Conservation (phyloP, 2,329 filamentous ascomycete genomes). For the Fusarium torulosum region DNA sequence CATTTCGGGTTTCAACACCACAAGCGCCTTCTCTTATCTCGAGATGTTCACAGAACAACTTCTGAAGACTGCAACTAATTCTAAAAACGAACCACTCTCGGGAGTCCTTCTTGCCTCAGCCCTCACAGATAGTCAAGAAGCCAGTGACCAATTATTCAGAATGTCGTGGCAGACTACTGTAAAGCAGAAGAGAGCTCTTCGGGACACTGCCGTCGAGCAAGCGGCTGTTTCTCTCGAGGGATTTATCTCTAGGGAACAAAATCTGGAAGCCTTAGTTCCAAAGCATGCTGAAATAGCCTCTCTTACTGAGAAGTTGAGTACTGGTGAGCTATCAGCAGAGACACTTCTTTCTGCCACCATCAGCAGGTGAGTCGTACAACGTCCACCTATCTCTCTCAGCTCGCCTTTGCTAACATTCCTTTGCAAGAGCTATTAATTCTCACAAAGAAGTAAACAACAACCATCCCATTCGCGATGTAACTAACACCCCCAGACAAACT, state of each 20-base stretch:
- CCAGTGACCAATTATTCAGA: background rate
- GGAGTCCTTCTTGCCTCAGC: too few relatives aligned
- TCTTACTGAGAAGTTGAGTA: background rate
- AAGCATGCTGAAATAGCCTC: background rate
- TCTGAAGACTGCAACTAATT: background rate
- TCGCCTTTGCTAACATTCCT: background rate
- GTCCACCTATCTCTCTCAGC: background rate
- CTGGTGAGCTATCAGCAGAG: background rate
- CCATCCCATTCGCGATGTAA: accelerated
- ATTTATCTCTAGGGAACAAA: background rate
- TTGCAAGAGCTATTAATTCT: background rate
- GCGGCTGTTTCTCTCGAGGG: background rate
- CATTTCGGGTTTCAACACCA: background rate
- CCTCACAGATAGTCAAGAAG: too few relatives aligned
- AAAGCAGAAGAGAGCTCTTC: background rate
- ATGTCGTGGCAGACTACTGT: conserved; percentile 7
- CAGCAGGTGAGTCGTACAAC: background rate
- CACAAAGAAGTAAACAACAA: background rate
- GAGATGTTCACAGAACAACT: background rate
- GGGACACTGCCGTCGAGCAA: background rate
- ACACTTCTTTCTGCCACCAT: background rate
- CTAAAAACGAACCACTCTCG: accelerated
- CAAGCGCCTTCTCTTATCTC: background rate
- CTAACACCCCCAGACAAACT: conserved; percentile 1
- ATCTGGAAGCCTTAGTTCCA: background rate